phyloP scores from a whole-genome alignment of 306 rosid genomes.

The Rosa lucieae region DNA sequence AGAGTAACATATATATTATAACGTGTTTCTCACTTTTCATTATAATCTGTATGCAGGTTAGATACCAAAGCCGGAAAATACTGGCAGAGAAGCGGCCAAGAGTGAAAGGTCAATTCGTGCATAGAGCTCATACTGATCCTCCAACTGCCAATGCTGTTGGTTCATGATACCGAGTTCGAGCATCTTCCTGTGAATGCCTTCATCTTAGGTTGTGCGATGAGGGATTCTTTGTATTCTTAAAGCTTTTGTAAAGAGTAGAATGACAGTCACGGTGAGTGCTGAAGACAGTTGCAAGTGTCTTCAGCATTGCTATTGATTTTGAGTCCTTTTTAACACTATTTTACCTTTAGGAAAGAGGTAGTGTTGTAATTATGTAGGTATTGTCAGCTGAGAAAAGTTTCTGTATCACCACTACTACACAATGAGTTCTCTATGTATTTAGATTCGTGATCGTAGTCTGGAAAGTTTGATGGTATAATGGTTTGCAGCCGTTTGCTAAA shows the following conservation, averaged over 20 bases:
- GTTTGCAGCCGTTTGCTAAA: not conserved
- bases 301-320: slow-evolving; percentile 11
- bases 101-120: slow-evolving; percentile 71
- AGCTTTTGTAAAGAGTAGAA: slow-evolving; percentile 16
- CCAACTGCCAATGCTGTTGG: slow-evolving; percentile 29
- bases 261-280: slow-evolving; percentile 19
- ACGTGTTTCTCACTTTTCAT: not conserved
- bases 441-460: not conserved
- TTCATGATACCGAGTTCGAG: slow-evolving; percentile 29
- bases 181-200: slow-evolving; percentile 8
- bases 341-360: slow-evolving; percentile 8
- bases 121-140: slow-evolving; percentile 38
- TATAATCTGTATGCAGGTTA: slow-evolving; percentile 41
- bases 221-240: slow-evolving; percentile 26
- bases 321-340: slow-evolving; percentile 1
- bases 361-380: slow-evolving; percentile 32
- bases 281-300: slow-evolving; percentile 14
- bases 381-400: slow-evolving; percentile 19
- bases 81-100: slow-evolving; percentile 74
- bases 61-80: slow-evolving; percentile 62
- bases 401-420: slow-evolving; percentile 6
- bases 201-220: slow-evolving; percentile 18
- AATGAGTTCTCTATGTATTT: slow-evolving; percentile 6
- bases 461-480: slow-evolving; percentile 3
- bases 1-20: not conserved